Base-by-base conservation (phyloP, 1,139 yeast genomes). In the Meyerozyma carpophila region DNA sequence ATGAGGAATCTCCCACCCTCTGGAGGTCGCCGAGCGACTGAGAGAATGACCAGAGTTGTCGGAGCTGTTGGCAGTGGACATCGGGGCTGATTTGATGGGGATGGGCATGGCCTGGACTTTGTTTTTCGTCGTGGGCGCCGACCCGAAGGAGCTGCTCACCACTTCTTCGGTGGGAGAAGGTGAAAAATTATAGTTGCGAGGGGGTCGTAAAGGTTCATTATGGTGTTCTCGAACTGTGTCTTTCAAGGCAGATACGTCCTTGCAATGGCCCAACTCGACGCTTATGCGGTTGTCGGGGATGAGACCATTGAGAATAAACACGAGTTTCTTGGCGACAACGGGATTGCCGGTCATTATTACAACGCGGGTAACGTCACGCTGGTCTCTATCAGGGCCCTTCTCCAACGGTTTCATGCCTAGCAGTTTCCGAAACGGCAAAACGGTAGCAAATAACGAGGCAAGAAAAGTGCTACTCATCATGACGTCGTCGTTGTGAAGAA, bases 321-420 rank as follows among this genome's bases (percentile, higher is more conserved):
- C 62, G 45, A 81, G 61, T 54, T 79, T 79, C 51, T 79, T 81
- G 0, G 85, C 84, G 8, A 80, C 82, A 26, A 75, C 75, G 20
- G 82, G 79, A 51, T 80, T 81, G 6, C 81, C 78, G 0, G 85
- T 79, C 76, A 79, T 70, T 5, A 80, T 65, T 3, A 79, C 81
- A 0, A 80, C 65, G 43, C 84, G 65, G 4, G 77, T 65, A 3
- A 70, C 56, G 41, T 71, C 75, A 29, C 63, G 61, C 9, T 40
- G 37, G 13, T 39, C 11, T 37, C 45, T 37, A 28, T 41, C 14
- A 6, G 50, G 49, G 14, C 49, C 45, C 38, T 58, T 56, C 34
- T 48, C 46, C 42, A 58, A 56, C 0, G 79, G 76, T 39, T 65
- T 68, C 7, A 48, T 45, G 24, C 68, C 55, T 29, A 78, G 57